Conservation (phyloP, 1,139 yeast genomes). For the Yamadazyma atmosphaerica region DNA sequence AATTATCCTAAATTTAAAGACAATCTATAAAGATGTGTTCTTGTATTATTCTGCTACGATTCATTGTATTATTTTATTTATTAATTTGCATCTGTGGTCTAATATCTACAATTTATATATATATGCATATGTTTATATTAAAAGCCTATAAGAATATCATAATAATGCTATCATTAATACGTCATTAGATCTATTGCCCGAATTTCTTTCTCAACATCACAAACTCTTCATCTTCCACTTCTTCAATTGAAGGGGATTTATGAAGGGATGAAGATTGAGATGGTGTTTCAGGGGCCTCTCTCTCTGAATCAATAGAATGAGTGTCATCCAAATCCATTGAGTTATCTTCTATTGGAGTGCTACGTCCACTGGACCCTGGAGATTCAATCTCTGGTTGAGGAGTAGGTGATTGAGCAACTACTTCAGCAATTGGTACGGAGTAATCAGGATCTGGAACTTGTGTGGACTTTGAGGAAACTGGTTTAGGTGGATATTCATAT, state of each 20-base stretch:
- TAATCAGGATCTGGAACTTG: constrained; percentile 8
- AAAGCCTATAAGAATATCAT: background rate
- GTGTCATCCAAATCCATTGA: constrained; percentile 42
- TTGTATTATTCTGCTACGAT: background rate
- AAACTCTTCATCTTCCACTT: constrained; percentile 48
- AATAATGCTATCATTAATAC: background rate
- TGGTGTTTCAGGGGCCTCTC: constrained; percentile 19
- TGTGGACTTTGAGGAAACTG: constrained; percentile 5
- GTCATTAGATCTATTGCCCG: constrained; percentile 22
- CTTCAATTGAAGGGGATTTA: constrained; percentile 37
- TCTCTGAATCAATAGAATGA: constrained; percentile 58
- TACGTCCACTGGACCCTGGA: constrained; percentile 12
- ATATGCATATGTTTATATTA: background rate
- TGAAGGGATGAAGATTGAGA: constrained; percentile 16
- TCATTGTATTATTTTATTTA: background rate
- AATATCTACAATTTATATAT: background rate
- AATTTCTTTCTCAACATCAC: constrained; percentile 42
- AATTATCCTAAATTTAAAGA: constrained; percentile 10
- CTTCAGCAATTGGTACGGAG: constrained; percentile 14
- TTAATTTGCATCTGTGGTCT: background rate
- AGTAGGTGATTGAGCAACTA: constrained; percentile 10
- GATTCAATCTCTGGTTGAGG: constrained; percentile 14
- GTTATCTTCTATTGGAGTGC: constrained; percentile 18
- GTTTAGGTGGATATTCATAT: background rate
- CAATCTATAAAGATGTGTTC: background rate